Evolutionary conservation across 441 rosid species (phyloP), one percentile per base, ranked within the genome.

Genomic region (Eutrema salsugineum): DNA sequence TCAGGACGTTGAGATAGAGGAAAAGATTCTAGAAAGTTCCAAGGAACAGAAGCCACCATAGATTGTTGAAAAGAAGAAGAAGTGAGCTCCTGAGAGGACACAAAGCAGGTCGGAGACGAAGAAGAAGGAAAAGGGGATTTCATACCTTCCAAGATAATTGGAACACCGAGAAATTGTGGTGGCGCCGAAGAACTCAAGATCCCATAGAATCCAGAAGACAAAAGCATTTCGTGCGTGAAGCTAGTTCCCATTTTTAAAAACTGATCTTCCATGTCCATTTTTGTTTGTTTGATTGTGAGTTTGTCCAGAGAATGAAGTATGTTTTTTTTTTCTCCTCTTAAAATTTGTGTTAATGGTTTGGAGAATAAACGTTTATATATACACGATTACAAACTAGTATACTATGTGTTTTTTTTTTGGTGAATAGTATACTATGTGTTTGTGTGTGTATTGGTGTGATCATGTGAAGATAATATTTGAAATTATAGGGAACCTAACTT

Each of bases 21-120:
- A 74, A 84, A 85, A 22, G 83, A 76, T 43, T 88, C 87, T 62
- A 88, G 72, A 85, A 90, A 85, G 77, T 84, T 86, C 73, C 86
- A 73, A 15, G 92, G 94, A 65, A 53, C 56, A 66, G 81, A 42
- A 65, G 82, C 59, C 69, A 72, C 63, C 32, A 40, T 57, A 71
- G 66, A 47, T 66, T 73, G 71, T 38, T 56, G 74, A 55, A 54
- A 30, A 47, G 71, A 43, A 14, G 75, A 27, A 14, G 78, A 62
- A 11, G 66, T 38, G 70, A 75, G 54, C 55, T 76, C 75, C 38
- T 55, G 40, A 38, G 61, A 27, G 7, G 62, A 75, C 16, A 72
- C 46, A 68, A 74, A 27, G 71, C 65, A 78, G 78, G 54, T 80
- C 74, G 56, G 86, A 82, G 76, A 72, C 49, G 49, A 63, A 43